Evolutionary conservation across 345 rosid species (phyloP).

Genomic region (Eucalyptus brandiana): DNA sequence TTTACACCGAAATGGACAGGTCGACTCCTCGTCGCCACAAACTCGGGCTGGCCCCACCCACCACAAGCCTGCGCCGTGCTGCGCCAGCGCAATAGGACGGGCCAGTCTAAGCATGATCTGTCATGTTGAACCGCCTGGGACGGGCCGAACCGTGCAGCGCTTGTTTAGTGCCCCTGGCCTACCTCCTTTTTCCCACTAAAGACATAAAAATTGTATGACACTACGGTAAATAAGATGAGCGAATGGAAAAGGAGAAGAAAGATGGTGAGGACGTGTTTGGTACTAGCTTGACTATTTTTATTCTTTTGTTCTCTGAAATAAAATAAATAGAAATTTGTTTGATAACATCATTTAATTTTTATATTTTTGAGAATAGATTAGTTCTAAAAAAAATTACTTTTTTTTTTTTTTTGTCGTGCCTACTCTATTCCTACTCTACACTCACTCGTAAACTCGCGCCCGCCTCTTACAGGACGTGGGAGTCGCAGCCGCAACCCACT

Average conservation of each 20-base stretch:
- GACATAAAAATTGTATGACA: not conserved
- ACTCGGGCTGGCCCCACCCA: not conserved
- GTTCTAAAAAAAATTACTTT: too few species aligned
- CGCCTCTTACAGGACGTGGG: too few species aligned
- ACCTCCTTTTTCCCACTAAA: not conserved
- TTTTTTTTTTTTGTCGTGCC: too few species aligned
- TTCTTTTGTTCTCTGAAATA: too few species aligned
- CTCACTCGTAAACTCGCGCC: too few species aligned
- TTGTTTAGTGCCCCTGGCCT: not conserved
- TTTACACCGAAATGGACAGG: not conserved
- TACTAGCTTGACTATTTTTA: too few species aligned
- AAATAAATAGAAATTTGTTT: accelerated
- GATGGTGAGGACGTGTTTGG: too few species aligned
- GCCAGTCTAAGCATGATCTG: not conserved
- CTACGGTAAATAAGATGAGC: not conserved
- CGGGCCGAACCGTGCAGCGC: too few species aligned
- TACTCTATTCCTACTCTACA: too few species aligned
- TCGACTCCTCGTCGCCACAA: not conserved
- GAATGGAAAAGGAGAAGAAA: not conserved
- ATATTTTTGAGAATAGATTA: too few species aligned
- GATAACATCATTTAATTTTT: too few species aligned
- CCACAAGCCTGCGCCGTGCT: not conserved
- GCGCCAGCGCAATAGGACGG: not conserved
- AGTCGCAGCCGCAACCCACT: too few species aligned
- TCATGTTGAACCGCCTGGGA: not conserved